Percentiles rank a stretch among this genome's conserved stretches.
Conservation (phyloP, 768 basidiomycete species). For the Naematelia aurantialba region DNA sequence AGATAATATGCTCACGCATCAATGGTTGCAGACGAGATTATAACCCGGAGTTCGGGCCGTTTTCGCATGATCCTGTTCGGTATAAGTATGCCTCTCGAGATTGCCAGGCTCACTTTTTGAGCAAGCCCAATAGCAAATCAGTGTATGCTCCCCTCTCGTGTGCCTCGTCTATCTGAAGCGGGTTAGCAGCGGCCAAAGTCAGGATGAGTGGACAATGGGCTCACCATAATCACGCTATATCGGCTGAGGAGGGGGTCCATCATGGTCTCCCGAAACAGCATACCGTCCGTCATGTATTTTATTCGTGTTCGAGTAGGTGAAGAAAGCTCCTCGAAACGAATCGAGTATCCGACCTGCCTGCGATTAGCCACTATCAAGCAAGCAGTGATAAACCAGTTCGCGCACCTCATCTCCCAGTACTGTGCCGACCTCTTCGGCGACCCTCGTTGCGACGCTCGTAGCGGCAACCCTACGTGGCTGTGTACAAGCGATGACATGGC, state of each 20-base stretch:
- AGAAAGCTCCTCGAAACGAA: constrained; percentile 92
- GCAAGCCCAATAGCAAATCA: constrained; percentile 80
- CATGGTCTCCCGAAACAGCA: constrained; percentile 91
- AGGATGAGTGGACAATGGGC: constrained; percentile 28
- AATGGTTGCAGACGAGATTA: constrained; percentile 94
- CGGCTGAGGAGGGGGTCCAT: constrained; percentile 85
- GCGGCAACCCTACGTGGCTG: constrained; percentile 92
- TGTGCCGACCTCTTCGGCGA: constrained; percentile 86
- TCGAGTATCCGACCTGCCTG: constrained; percentile 92
- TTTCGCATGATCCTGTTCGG: constrained; percentile 78
- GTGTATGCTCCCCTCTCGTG: constrained; percentile 97
- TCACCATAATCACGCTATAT: constrained; percentile 92
- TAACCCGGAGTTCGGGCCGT: constrained; percentile 79
- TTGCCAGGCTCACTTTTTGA: constrained; percentile 71
- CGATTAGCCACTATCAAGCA: neutral
- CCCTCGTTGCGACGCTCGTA: constrained; percentile 84
- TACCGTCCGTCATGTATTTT: constrained; percentile 95
- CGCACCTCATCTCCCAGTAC: constrained; percentile 66
- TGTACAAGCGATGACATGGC: constrained; percentile 83
- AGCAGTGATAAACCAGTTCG: neutral
- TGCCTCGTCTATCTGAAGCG: constrained; percentile 70
- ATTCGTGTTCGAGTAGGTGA: constrained; percentile 79
- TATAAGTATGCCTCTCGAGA: constrained; percentile 8
- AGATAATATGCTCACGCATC: constrained; percentile 59
- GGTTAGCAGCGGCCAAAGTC: neutral